Evolutionary conservation across 169 alveolate genomes (phyloP).

Genomic region (Plasmodium malariae): DNA sequence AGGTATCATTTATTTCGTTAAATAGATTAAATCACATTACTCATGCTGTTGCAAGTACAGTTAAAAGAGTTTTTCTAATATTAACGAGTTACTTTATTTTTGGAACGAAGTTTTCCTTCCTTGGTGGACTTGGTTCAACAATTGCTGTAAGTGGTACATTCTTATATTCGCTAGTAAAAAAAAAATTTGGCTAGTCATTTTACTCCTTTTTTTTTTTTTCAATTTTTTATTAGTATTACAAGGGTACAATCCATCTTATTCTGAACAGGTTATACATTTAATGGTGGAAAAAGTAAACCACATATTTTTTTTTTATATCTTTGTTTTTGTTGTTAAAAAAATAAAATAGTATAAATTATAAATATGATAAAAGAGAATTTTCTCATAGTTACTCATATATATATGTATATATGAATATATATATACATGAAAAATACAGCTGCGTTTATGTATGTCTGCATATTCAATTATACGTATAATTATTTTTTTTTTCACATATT

Average conservation of each 20-base stretch:
- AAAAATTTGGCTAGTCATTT: slow-evolving; percentile 62
- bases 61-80: slow-evolving; percentile 83
- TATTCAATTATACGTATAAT: background rate
- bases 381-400: background rate
- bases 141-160: slow-evolving; percentile 86
- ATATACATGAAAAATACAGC: background rate
- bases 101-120: slow-evolving; percentile 80
- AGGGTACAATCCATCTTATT: background rate
- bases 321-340: slow-evolving; percentile 36
- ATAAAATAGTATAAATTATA: background rate
- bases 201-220: slow-evolving; percentile 16
- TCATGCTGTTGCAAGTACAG: slow-evolving; percentile 88
- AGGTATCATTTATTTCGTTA: slow-evolving; percentile 82
- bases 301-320: slow-evolving; percentile 11
- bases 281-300: background rate
- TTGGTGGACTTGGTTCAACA: slow-evolving; percentile 85
- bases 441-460: background rate
- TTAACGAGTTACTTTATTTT: slow-evolving; percentile 78
- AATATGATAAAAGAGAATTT: slow-evolving; percentile 2
- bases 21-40: slow-evolving; percentile 84
- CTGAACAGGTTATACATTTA: background rate
- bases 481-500: background rate
- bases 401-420: background rate
- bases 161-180: slow-evolving; percentile 80
- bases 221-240: slow-evolving; percentile 4